Evolutionary conservation across 768 basidiomycete genomes (phyloP).

Genomic region (Auricularia sp.): DNA sequence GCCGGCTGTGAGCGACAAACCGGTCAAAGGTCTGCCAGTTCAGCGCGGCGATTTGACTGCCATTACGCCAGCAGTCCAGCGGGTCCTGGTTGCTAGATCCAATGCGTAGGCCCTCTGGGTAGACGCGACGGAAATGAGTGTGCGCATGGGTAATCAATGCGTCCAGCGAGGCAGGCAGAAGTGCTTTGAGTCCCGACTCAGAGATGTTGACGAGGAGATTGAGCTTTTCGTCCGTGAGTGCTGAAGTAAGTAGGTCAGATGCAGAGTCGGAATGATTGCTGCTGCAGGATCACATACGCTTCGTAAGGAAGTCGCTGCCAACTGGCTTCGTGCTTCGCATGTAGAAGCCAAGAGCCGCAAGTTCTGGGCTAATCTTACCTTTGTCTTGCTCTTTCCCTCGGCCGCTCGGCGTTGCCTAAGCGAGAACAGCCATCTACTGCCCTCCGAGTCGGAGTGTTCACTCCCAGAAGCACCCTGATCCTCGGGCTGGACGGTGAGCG

Average conservation of each 20-base stretch:
- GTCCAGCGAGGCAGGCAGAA: conserved; percentile 24
- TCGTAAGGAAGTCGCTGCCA: conserved; percentile 35
- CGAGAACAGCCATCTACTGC: conserved; percentile 1
- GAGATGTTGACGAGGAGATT: conserved; percentile 54
- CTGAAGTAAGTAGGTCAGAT: conserved; percentile 14
- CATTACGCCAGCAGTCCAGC: conserved; percentile 42
- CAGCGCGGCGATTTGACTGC: conserved; percentile 46
- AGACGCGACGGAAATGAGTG: conserved; percentile 43
- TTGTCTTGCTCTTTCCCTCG: conserved; percentile 5
- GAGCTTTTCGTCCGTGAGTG: conserved; percentile 27
- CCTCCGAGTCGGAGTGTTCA: conserved; percentile 4
- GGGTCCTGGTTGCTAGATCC: conserved; percentile 45
- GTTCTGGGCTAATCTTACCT: conserved; percentile 8
- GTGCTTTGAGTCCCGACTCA: conserved; percentile 35
- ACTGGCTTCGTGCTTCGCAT: conserved; percentile 51
- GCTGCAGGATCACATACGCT: conserved; percentile 20
- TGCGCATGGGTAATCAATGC: conserved; percentile 33
- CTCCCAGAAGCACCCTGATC: conserved; percentile 1
- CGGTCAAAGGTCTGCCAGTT: conserved; percentile 56
- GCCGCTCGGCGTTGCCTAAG: conserved; percentile 18
- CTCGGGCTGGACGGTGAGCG: neutral
- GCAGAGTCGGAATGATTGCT: neutral
- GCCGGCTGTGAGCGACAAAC: conserved; percentile 13
- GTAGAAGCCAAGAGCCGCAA: conserved; percentile 49
- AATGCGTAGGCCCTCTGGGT: conserved; percentile 47